Base-by-base conservation (phyloP, 1,139 yeast genomes). In the Taphrina deformans region DNA sequence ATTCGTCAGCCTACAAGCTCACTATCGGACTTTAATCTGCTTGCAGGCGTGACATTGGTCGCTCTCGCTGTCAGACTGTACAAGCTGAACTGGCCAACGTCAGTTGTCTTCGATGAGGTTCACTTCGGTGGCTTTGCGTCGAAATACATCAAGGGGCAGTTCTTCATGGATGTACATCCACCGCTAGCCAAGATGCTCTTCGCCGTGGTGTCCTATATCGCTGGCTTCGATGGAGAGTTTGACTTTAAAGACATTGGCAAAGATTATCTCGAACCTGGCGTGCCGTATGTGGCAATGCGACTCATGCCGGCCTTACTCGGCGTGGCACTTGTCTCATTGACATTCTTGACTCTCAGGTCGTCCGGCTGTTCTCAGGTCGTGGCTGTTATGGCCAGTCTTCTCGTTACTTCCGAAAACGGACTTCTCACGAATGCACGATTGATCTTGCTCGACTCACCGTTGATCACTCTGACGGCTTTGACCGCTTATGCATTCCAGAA, bases 161-260 rank as follows among this genome's bases (percentile, higher is more conserved):
- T 82, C 76, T 90, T 91, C 78, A 87, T 91, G 89, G 97, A 91
- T 76, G 96, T 90, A 65, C 97, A 91, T 75, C 97, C 97, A 29
- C 97, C 97, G 3, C 81, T 90, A 73, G 96, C 96, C 59, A 90
- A 90, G 77, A 85, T 91, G 89, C 77, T 91, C 66, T 88, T 83
- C 76, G 96, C 96, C 1, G 89, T 88, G 48, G 84, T 89, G 55
- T 92, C 84, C 0, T 77, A 82, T 55, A 69, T 88, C 33, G 90
- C 87, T 62, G 96, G 96, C 0, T 90, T 85, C 77, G 82, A 82
- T 61, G 96, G 96, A 60, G 85, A 84, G 71, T 89, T 89, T 73
- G 82, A 79, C 66, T 90, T 91, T 74, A 83, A 82, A 70, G 79
- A 79, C 61, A 91, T 91, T 72, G 96, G 96, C 68, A 85, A 24